Evolutionary conservation across 2,329 filamentous ascomycete genomes (phyloP), one percentile per base, ranked within the genome.

Genomic region (Blastomyces parvus): DNA sequence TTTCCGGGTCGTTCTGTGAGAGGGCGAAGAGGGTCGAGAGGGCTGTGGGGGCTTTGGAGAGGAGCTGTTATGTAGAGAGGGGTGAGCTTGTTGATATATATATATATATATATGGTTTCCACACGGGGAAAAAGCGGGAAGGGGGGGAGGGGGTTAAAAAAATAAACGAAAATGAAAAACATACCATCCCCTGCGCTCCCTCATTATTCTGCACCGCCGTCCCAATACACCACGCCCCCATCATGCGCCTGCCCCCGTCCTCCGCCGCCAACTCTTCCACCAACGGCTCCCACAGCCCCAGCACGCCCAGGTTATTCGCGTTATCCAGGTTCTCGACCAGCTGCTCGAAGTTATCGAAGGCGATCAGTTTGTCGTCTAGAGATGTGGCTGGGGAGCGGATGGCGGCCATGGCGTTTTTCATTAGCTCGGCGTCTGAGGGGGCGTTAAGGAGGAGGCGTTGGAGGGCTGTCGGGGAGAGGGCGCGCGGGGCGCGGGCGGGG

Each of bases 191-290:
- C 78, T 99, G 94, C 60, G 85, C 87, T 73, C 88, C 88, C 69
- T 84, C 83, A 76, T 99, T 97, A 79, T 99, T 99, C 82, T 97
- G 92, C 64, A 99, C 94, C 11, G 94, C 93, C 6, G 92, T 97
- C 60, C 90, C 91, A 64, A 94, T 80, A 78, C 91, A 97, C 90
- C 91, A 96, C n/a, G 91, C 91, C 2, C 93, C 92, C 84, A 91
- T 91, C 70, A 82, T 86, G 67, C 92, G 82, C 71, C 96, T 80
- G 66, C 94, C 89, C 6, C 81, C 73, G 71, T 94, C 88, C 13
- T 83, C 81, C 70, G 87, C 82, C 59, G 82, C 80, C 17, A 99
- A 81, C 66, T 88, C 85, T 8, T 80, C 76, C 6, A 97, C 81
- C 48, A 99, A 80, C 11, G 90, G 90, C 13, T 84, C 83, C 94